Evolutionary conservation across 805 yeast species (phyloP), one percentile per base, ranked within the genome.

Genomic region (Pichia cephalocereana): DNA sequence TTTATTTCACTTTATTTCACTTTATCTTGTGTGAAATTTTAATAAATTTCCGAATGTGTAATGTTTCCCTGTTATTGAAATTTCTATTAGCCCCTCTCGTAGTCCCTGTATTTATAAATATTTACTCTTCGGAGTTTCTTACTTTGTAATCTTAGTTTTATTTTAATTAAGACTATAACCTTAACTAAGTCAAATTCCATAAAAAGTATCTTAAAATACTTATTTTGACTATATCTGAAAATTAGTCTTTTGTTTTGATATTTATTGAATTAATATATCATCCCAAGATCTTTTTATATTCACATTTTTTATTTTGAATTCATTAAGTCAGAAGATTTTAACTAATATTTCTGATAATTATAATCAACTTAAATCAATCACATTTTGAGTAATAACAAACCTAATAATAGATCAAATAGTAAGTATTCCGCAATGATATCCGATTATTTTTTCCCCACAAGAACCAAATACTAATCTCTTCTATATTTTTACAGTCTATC

Each of bases 261-360:
- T 48, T 48, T 48, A 48, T 48, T 48, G 43, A 41, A 37, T 48
- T 48, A 48, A 48, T 41, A 48, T 48, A 48, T 48, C 51, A 45
- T 26, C 32, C 32, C 5, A 30, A 30, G 14, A 30, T 30, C 32
- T 3, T 30, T 30, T 34, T 15, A 12, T 14, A 34, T 34, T 34
- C 15, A 34, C 37, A 34, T 8, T 45, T 31, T 17, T 40, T 28
- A 28, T 34, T n/a, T 26, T 23, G 15, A 23, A 31, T 19, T 18
- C 27, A 15, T 9, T n/a, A 18, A 27, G 15, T 36, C 15, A 3
- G 41, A 46, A 45, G 19, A 40, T 40, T 45, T 45, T 45, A 14
- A 45, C 32, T 40, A 40, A 40, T 45, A 45, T 19, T 45, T 40
- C 26, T 6, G 12, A 34, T 34, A 30, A 12, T 30, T 30, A 11